Evolutionary conservation across 176 grass and related monocot genomes (phyloP).

Genomic region (Miscanthus lutarioriparius): DNA sequence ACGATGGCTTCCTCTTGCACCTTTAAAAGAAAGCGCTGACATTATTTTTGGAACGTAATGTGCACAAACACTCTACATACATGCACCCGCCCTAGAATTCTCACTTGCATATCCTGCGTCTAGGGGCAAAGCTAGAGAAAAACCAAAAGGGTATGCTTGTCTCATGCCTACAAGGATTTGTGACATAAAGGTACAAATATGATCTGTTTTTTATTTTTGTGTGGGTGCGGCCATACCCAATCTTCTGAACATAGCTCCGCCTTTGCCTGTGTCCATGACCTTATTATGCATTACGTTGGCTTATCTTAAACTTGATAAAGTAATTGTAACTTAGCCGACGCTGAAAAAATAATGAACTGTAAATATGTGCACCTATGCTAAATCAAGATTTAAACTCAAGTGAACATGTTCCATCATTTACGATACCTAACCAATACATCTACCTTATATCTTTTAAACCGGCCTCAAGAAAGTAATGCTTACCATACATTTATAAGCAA

Average conservation of each 20-base stretch:
- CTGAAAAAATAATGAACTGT: background rate
- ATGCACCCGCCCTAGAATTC: too few species aligned
- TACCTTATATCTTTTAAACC: background rate
- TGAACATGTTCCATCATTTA: background rate
- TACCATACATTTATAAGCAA: background rate
- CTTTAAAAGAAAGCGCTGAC: too few species aligned
- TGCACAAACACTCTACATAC: background rate
- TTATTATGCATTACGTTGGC: background rate
- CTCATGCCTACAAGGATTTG: too few species aligned
- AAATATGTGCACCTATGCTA: background rate
- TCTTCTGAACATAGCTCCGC: background rate
- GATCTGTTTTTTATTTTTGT: too few species aligned
- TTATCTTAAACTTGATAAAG: background rate
- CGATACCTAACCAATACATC: background rate
- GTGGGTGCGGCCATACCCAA: background rate
- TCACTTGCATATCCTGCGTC: background rate
- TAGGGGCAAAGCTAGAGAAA: too few species aligned
- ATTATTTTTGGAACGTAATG: too few species aligned
- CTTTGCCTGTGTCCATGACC: background rate
- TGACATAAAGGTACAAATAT: too few species aligned
- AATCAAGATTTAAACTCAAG: background rate
- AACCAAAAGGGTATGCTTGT: rapidly evolving
- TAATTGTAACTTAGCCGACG: background rate
- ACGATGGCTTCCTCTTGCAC: background rate
- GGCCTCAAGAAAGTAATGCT: background rate